phyloP scores from a whole-genome alignment of 148 eudicot genomes.

The Vaccinium darrowii region DNA sequence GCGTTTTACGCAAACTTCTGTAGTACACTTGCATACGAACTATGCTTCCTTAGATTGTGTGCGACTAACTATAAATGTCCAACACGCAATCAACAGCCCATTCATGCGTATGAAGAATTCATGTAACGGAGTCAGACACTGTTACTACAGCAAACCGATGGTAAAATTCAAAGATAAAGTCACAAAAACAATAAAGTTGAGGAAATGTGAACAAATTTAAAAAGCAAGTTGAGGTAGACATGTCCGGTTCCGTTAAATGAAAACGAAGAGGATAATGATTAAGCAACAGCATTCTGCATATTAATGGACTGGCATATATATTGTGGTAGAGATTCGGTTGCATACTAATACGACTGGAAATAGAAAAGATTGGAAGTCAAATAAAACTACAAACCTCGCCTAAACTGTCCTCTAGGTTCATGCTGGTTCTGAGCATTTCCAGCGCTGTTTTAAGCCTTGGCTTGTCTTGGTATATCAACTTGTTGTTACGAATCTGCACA shows the following conservation, averaged over 20 bases:
- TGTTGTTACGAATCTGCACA: constrained; percentile 72
- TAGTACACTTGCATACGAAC: not conserved
- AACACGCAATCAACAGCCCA: not conserved
- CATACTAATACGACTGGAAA: not conserved
- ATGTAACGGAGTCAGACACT: too few relatives aligned
- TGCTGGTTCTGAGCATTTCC: constrained; percentile 97
- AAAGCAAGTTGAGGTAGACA: too few relatives aligned
- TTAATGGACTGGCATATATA: not conserved
- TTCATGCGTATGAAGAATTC: too few relatives aligned
- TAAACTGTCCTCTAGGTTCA: constrained; percentile 74
- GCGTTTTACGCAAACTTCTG: not conserved
- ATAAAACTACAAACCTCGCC: constrained; percentile 46
- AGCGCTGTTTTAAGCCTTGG: constrained; percentile 95
- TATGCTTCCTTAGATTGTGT: not conserved
- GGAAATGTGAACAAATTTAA: too few relatives aligned
- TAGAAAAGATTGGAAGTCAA: not conserved
- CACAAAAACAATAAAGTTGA: too few relatives aligned
- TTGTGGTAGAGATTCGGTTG: not conserved
- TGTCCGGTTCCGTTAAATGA: not conserved
- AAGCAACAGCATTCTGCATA: not conserved
- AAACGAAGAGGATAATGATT: not conserved
- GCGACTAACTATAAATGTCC: not conserved
- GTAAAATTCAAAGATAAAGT: too few relatives aligned
- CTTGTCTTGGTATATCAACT: constrained; percentile 83
- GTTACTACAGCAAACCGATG: too few relatives aligned